A percentile compares a stretch with the other conserved stretches of the same genome.
phyloP scores from a whole-genome alignment of 106 monocot genomes.

The Agapanthus africanus region DNA sequence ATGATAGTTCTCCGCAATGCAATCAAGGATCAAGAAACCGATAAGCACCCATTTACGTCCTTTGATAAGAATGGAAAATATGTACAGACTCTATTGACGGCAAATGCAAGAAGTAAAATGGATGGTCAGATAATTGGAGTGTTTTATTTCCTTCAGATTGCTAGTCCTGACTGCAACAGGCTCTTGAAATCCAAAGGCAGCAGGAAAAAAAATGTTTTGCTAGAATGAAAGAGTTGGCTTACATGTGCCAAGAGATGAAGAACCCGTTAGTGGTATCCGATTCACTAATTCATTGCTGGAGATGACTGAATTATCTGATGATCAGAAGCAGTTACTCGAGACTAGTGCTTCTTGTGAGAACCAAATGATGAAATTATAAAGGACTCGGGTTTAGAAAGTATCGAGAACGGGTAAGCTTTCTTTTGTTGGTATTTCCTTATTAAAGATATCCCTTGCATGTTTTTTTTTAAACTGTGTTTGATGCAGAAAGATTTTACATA shows the following conservation, averaged over 20 bases:
- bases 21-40: slow-evolving; percentile 71
- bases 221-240: slow-evolving; percentile 91
- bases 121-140: slow-evolving; percentile 70
- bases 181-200: slow-evolving; percentile 80
- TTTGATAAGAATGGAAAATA: slow-evolving; percentile 77
- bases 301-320: slow-evolving; percentile 72
- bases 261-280: slow-evolving; percentile 77
- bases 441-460: no score
- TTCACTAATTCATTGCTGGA: slow-evolving; percentile 77
- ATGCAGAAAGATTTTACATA: no score
- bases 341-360: slow-evolving; percentile 78
- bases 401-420: slow-evolving; percentile 74
- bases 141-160: slow-evolving; percentile 93
- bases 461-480: no score
- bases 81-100: slow-evolving; percentile 81
- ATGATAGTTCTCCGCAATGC: slow-evolving; percentile 93
- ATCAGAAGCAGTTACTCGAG: slow-evolving; percentile 91
- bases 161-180: slow-evolving; percentile 78
- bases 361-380: slow-evolving; percentile 75
- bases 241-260: slow-evolving; percentile 85
- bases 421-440: not conserved
- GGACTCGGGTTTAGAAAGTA: slow-evolving; percentile 58
- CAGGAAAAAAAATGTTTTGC: slow-evolving; percentile 77
- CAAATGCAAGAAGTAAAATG: slow-evolving; percentile 63
- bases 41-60: slow-evolving; percentile 77